phyloP scores from a whole-genome alignment of 148 eudicot genomes.

The Persicaria tinctoria region DNA sequence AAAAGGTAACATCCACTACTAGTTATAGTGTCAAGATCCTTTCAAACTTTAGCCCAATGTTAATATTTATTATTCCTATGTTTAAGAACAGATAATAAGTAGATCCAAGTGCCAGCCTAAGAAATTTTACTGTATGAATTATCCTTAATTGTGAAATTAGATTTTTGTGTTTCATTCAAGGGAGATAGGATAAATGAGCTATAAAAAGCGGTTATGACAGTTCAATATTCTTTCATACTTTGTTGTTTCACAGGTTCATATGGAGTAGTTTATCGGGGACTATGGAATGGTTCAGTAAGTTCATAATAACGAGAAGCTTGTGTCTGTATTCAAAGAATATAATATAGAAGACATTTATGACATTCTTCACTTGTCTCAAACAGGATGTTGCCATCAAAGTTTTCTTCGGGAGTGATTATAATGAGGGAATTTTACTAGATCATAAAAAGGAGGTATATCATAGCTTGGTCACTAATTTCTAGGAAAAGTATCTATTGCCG shows the following conservation, averaged over 20 bases:
- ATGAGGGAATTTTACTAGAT: slow-evolving; percentile 46
- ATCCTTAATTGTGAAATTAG: background rate
- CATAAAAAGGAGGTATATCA: slow-evolving; percentile 61
- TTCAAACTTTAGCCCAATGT: background rate
- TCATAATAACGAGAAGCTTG: background rate
- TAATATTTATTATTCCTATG: background rate
- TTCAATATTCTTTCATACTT: background rate
- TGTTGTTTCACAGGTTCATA: slow-evolving; percentile 50
- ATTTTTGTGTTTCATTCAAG: background rate
- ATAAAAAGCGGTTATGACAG: background rate
- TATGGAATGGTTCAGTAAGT: slow-evolving; percentile 88
- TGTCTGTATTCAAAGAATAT: background rate
- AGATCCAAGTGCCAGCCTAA: background rate
- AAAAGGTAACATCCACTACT: background rate
- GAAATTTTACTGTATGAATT: background rate
- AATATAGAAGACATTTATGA: background rate
- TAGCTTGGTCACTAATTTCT: background rate
- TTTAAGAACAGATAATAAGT: background rate
- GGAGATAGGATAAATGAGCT: background rate
- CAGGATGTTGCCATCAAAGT: slow-evolving; percentile 91
- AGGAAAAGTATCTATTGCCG: background rate
- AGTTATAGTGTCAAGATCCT: background rate
- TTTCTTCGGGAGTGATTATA: slow-evolving; percentile 49
- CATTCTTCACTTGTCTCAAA: slow-evolving; percentile 11
- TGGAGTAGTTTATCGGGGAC: slow-evolving; percentile 70